phyloP scores from a whole-genome alignment of 2,329 filamentous ascomycete species.

The Talaromyces pinophilus region DNA sequence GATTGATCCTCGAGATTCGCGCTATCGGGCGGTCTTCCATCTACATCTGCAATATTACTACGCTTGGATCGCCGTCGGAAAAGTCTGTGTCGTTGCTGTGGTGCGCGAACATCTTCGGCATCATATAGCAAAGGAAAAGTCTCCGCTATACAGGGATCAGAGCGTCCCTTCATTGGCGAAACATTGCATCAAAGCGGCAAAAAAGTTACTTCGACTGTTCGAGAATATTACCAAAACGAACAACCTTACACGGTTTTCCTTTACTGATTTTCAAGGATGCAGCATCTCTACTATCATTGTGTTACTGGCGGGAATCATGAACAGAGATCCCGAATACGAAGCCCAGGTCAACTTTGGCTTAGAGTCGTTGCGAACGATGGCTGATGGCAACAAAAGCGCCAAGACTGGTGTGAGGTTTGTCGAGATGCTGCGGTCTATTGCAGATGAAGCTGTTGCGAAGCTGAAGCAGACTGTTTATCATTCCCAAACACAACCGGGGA shows the following conservation, averaged over 20 bases:
- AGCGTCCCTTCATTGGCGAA: neutral
- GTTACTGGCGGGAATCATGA: slow-evolving; percentile 38
- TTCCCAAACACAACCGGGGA: neutral
- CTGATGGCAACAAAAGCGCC: slow-evolving; percentile 35
- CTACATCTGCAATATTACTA: slow-evolving; percentile 43
- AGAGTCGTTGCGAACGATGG: slow-evolving; percentile 38
- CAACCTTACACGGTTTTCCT: slow-evolving; percentile 42
- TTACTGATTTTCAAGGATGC: slow-evolving; percentile 45
- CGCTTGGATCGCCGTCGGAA: slow-evolving; percentile 41
- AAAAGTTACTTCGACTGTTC: slow-evolving; percentile 37
- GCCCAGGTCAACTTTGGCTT: slow-evolving; percentile 35
- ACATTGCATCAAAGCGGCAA: slow-evolving; percentile 28
- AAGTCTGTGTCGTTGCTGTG: slow-evolving; percentile 38
- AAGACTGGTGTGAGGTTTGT: slow-evolving; percentile 33
- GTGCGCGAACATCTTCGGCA: slow-evolving; percentile 25
- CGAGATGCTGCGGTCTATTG: slow-evolving; percentile 31
- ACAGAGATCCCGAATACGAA: slow-evolving; percentile 37
- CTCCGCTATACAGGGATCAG: neutral
- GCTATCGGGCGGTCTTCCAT: slow-evolving; percentile 39
- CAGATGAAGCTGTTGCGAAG: slow-evolving; percentile 29
- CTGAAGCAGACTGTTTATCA: neutral
- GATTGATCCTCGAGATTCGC: slow-evolving; percentile 32
- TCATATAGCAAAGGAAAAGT: slow-evolving; percentile 10
- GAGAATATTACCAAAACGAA: slow-evolving; percentile 32
- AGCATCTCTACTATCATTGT: slow-evolving; percentile 43